Percentiles rank a stretch among this genome's conserved stretches.
These are phyloP conservation scores for Scolecobasidium constrictum DNA, from an alignment of 2,329 filamentous ascomycete species.

Conservation along the genomic window DNA sequence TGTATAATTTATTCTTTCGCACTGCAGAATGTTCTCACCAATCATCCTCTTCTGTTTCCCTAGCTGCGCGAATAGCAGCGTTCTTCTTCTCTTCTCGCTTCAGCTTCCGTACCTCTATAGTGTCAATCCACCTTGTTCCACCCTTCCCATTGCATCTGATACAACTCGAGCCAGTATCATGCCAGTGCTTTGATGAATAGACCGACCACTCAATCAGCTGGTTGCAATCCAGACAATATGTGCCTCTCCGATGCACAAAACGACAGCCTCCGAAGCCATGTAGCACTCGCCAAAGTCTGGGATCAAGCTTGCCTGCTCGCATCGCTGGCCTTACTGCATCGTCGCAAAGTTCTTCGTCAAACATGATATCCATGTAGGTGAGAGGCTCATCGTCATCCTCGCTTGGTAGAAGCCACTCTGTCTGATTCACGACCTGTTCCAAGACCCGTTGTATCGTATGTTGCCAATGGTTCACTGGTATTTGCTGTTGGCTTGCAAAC, in stretches of 20 bases:
- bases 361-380: not conserved
- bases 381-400: not conserved
- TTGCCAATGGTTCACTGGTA: too few species aligned
- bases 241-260: slow-evolving; percentile 1
- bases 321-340: not conserved
- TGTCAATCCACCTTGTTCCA: slow-evolving; percentile 1
- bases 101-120: slow-evolving; percentile 3
- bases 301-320: not conserved
- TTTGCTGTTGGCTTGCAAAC: too few species aligned
- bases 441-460: not conserved
- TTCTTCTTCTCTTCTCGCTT: too few species aligned
- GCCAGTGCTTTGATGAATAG: not conserved
- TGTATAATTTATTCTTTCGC: too few species aligned
- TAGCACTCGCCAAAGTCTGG: not conserved
- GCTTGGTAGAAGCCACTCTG: not conserved
- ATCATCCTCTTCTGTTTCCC: too few species aligned
- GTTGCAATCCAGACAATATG: slow-evolving; percentile 2
- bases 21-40: too few species aligned
- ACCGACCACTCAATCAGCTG: not conserved
- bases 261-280: slow-evolving; percentile 4
- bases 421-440: not conserved
- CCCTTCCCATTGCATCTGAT: slow-evolving; percentile 1
- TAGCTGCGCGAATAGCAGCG: too few species aligned
- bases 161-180: not conserved
- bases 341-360: not conserved